phyloP scores from a whole-genome alignment of 768 basidiomycete genomes.

The Paxillus ammoniavirescens region DNA sequence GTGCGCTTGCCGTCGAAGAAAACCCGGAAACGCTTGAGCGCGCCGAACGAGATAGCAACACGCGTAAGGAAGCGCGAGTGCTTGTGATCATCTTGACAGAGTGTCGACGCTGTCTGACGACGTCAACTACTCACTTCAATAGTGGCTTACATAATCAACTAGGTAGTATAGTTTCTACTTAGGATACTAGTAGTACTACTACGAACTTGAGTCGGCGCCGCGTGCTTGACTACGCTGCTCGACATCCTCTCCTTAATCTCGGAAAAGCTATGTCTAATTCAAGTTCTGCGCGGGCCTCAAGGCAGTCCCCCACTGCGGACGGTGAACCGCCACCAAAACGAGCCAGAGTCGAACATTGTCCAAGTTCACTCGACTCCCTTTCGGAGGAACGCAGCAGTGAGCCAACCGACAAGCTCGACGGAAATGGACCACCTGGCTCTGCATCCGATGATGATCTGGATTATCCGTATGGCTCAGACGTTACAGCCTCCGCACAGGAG shows the following conservation, averaged over 20 bases:
- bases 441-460: constrained; percentile 22
- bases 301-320: constrained; percentile 5
- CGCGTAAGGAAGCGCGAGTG: constrained; percentile 23
- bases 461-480: constrained; percentile 28
- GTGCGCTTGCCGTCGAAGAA: constrained; percentile 30
- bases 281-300: constrained; percentile 5
- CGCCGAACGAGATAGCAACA: constrained; percentile 18
- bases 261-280: constrained; percentile 13
- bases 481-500: constrained; percentile 22
- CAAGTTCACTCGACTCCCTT: not conserved
- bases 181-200: not conserved
- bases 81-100: constrained; percentile 20
- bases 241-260: constrained; percentile 1
- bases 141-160: constrained; percentile 20
- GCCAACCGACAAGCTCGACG: constrained; percentile 22
- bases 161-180: not conserved
- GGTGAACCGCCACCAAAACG: constrained; percentile 32
- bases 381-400: constrained; percentile 29
- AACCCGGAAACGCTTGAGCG: constrained; percentile 24
- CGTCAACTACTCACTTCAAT: not conserved
- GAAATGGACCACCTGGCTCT: constrained; percentile 26
- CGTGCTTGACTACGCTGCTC: not conserved
- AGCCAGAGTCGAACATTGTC: constrained; percentile 19
- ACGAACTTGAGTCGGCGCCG: not conserved
- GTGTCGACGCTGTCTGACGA: not conserved